Evolutionary conservation across 148 eudicot genomes (phyloP), one percentile per base, ranked within the genome.

Genomic region (Nepenthes mirabilis): DNA sequence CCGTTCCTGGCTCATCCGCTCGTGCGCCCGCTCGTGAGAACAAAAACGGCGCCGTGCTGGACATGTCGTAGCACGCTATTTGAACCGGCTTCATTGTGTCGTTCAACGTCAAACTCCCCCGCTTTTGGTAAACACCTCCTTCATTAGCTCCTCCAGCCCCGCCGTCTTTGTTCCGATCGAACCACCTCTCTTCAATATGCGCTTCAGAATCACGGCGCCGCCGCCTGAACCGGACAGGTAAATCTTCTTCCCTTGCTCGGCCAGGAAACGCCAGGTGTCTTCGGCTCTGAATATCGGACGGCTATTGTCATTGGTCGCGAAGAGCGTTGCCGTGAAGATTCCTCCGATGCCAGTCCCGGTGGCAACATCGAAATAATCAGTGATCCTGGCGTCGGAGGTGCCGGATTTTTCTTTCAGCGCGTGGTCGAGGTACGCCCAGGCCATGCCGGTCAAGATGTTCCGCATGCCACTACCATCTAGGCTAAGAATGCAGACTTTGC

Each of bases 391-490:
- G 64, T 82, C 82, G 0, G 82, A 82, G 53, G 85, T 70, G 2
- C 95, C 95, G 2, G 97, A 84, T 58, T 87, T 85, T 0, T 33
- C 64, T 56, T 75, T 78, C 32, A 91, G 63, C 3, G 91, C 85
- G 11, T 74, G 62, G 43, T 91, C 97, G 47, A 91, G 73, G 61
- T 80, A 87, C 3, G 84, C 72, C 43, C 87, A 59, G 11, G 95
- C 80, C 61, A 87, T 91, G 0, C 97, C 97, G 0, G 91, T 65
- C 2, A 91, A 60, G 35, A 91, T 81, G 52, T 72, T 83, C 32
- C 83, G 68, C 95, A 91, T 84, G 36, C 90, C 95, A 2, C 95
- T 91, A 2, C 95, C 91, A 58, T 91, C 97, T 56, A 91, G 72
- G 60, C 82, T 77, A 9, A 91, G 71, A 4, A 91, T 55, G 45